These are phyloP conservation scores for Citrullus amarus DNA, from an alignment of 306 rosid species.

Conservation along the genomic window DNA sequence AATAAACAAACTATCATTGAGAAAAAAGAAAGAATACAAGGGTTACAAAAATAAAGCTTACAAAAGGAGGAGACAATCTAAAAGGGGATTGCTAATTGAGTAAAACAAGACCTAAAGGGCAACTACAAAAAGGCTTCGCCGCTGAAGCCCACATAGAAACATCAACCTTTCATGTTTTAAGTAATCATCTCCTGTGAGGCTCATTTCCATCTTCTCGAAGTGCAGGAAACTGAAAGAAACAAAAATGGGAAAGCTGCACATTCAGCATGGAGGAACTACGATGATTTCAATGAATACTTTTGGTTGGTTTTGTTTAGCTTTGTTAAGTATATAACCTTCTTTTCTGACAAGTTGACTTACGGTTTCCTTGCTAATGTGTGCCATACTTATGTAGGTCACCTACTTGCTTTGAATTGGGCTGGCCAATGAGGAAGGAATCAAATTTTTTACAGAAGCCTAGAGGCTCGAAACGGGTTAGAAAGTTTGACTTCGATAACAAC, in stretches of 20 bases:
- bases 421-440: conserved; percentile 65
- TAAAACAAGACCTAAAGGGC: not conserved
- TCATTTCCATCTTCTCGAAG: conserved; percentile 2
- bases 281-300: conserved; percentile 94
- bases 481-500: not conserved
- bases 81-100: not conserved
- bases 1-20: not conserved
- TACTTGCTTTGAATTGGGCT: conserved; percentile 70
- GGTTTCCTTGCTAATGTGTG: not conserved
- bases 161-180: not conserved
- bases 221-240: conserved; percentile 63
- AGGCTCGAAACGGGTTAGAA: conserved; percentile 69
- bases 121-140: not conserved
- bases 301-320: conserved; percentile 41
- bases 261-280: conserved; percentile 96
- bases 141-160: not conserved
- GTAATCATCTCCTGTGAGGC: not conserved
- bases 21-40: not conserved
- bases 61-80: not conserved
- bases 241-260: conserved; percentile 91
- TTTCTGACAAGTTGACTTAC: not conserved
- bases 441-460: conserved; percentile 46
- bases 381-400: conserved; percentile 58
- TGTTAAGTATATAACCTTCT: not conserved
- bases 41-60: not conserved